These are phyloP conservation scores for Xylaria scruposa DNA, from an alignment of 495 filamentous ascomycete genomes.

Conservation along the genomic window DNA sequence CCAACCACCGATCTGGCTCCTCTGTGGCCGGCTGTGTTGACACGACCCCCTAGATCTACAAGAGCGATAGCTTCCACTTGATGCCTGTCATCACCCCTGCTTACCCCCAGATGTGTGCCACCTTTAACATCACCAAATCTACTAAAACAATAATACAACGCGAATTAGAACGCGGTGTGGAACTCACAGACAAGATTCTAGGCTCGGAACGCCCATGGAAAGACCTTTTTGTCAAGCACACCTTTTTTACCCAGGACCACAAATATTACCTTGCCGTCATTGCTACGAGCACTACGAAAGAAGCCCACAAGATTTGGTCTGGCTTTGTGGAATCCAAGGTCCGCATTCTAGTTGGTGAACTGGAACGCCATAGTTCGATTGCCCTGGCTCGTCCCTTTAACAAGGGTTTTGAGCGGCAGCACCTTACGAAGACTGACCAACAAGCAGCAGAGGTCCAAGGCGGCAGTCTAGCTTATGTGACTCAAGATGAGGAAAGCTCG, in stretches of 20 bases:
- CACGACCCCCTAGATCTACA: conserved; percentile 67
- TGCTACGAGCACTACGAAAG: conserved; percentile 82
- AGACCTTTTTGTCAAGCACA: conserved; percentile 84
- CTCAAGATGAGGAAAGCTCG: conserved; percentile 54
- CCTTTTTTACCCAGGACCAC: conserved; percentile 90
- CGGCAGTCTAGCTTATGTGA: conserved; percentile 73
- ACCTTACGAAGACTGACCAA: conserved; percentile 72
- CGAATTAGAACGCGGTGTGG: conserved; percentile 78
- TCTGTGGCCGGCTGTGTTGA: conserved; percentile 8
- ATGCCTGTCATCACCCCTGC: conserved; percentile 99
- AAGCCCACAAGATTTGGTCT: conserved; percentile 85
- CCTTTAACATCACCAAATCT: conserved; percentile 87
- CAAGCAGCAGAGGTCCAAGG: conserved; percentile 73
- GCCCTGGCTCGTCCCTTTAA: conserved; percentile 89
- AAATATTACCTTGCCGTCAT: conserved; percentile 93
- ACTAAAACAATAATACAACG: conserved; percentile 82
- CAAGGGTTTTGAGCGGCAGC: conserved; percentile 85
- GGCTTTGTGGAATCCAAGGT: conserved; percentile 93
- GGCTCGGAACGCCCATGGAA: conserved; percentile 78
- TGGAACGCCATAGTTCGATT: conserved; percentile 78
- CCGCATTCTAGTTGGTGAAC: conserved; percentile 76
- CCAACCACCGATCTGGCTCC: background rate
- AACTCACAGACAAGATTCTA: conserved; percentile 83
- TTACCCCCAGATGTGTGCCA: conserved; percentile 95
- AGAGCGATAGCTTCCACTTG: conserved; percentile 78